Evolutionary conservation across 495 filamentous ascomycete species (phyloP).

Genomic region (Hyaloscypha bicolor): DNA sequence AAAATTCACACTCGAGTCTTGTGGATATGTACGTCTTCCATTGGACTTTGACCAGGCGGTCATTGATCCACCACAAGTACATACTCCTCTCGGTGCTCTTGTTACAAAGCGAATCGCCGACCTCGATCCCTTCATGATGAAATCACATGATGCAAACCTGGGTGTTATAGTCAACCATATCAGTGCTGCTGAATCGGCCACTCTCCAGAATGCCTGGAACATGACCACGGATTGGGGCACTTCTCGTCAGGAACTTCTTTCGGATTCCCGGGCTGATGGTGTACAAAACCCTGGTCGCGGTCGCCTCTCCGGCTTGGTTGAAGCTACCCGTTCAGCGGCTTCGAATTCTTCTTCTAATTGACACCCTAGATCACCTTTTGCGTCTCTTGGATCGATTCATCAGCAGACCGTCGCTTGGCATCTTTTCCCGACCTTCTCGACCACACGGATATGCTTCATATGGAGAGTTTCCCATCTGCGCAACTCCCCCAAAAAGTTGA

Average conservation of each 20-base stretch:
- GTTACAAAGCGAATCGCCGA: constrained; percentile 23
- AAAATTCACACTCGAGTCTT: constrained; percentile 44
- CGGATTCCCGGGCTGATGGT: constrained; percentile 33
- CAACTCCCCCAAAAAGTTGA: background rate
- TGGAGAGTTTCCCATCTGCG: background rate
- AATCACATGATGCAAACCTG: constrained; percentile 32
- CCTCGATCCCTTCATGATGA: constrained; percentile 30
- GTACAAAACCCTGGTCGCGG: constrained; percentile 30
- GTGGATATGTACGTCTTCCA: constrained; percentile 45
- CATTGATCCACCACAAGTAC: constrained; percentile 1
- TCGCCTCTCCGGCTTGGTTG: constrained; percentile 37
- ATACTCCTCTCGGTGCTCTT: background rate
- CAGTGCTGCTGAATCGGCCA: constrained; percentile 19
- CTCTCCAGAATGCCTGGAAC: constrained; percentile 28
- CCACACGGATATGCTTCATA: background rate
- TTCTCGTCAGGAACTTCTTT: constrained; percentile 1
- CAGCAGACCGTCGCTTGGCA: background rate
- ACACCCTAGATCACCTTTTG: background rate
- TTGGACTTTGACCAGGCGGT: constrained; percentile 30
- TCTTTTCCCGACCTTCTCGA: background rate
- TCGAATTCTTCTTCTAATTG: background rate
- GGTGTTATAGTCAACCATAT: constrained; percentile 33
- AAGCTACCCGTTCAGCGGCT: background rate
- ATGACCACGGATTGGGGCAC: constrained; percentile 20
- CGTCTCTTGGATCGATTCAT: background rate